Evolutionary conservation across 164 flowering plant species (phyloP), one percentile per base, ranked within the genome.

Genomic region (Stephania yunnanensis): DNA sequence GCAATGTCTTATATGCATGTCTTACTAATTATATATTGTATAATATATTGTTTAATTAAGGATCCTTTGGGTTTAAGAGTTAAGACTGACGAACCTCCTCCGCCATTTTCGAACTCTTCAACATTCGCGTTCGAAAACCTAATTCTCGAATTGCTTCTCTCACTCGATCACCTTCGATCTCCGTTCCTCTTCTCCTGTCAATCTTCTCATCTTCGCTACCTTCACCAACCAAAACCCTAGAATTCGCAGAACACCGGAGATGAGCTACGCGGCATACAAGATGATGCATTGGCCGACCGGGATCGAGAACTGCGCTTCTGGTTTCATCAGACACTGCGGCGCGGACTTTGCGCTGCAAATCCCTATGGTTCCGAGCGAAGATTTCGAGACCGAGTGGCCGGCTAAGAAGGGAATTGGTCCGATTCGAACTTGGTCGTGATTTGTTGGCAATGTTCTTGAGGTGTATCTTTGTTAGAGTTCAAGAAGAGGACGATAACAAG

Each of bases 281-380:
- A 86, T 92, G 92, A 87, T 95, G 97, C 99, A 95, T 79, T 87
- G 86, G 85, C 90, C 99, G 5, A 95, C 99, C 25, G 99, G 93
- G 58, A 87, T 95, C 78, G 95, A 92, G 84, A 88, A 87, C 84
- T 93, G 95, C 79, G 95, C 89, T 0, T 87, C 99, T 12, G 99
- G 98, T 11, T 95, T 84, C 87, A 80, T 95, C 79, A 88, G 96
- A 7, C 97, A 93, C 67, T 84, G 81, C 64, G 81, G 86, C 53
- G 84, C 93, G 17, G 92, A 91, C 75, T 83, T 73, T 46, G 77
- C 81, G 0, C 87, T 91, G 0, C 84, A 75, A 65, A 71, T 87
- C n/a, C 82, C 90, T 36, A 77, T 84, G 4, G 65, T 86, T 17
- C 86, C 79, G 45, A 36, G 86, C 65, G 94, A 89, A 64, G 97